Evolutionary conservation across 2,329 filamentous ascomycete species (phyloP), one percentile per base, ranked within the genome.

Genomic region (Ceratocystis variospora): DNA sequence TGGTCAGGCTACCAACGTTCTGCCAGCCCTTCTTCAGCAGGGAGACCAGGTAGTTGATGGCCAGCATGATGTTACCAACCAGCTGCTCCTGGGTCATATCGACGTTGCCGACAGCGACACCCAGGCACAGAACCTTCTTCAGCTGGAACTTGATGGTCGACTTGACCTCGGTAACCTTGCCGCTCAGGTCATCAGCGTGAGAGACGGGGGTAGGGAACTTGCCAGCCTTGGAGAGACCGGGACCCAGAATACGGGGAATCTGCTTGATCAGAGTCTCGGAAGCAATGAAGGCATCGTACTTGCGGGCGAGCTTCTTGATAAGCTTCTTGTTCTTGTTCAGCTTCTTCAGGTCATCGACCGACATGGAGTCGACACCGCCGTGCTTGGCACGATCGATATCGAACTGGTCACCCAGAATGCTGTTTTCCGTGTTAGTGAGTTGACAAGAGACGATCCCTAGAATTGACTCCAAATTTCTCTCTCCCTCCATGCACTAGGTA

Each of bases 281-380:
- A 78, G 94, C 89, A 78, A 99, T 81, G 83, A 99, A 99, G 74
- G 94, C 94, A 81, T 99, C 94, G 87, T 99, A 97, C 86, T 99
- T 99, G 87, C 92, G 91, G 71, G 94, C 94, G 73, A 99, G 89
- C 89, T 99, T 99, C 91, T 99, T 99, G 88, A 99, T 96, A 76
- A 97, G 88, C 89, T 99, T 99, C 90, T 99, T 97, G 90, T 99
- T 99, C 90, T 99, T 99, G 89, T 99, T 99, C 74, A 99, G 90
- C 89, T 99, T 99, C 90, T 99, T 99, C 82, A 99, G 83, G 81
- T 99, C 94, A 76, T 99, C 94, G 72, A 90, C 81, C 76, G 90
- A 96, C 94, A 97, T 97, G 82, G 93, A 91, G 78, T 99, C 94
- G 74, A 97, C 86, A 79, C 91, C 93, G 76, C 91, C 89, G 85